Evolutionary conservation across 2,329 filamentous ascomycete species (phyloP).

Genomic region (Neonectria magnoliae): DNA sequence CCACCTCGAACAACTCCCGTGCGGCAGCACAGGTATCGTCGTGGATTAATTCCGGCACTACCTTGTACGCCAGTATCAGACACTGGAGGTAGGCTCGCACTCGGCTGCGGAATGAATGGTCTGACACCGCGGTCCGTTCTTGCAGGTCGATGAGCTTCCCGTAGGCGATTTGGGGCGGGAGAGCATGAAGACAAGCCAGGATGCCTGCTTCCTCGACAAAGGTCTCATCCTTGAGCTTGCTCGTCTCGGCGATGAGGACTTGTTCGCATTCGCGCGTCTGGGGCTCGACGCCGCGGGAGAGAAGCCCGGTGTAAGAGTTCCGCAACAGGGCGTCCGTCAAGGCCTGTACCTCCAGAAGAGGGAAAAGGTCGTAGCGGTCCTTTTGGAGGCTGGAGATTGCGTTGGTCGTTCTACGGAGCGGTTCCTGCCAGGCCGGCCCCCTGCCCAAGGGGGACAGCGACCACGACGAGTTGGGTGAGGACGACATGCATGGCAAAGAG

Average conservation of each 20-base stretch:
- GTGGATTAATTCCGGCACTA: constrained; percentile 2
- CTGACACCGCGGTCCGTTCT: constrained; percentile 5
- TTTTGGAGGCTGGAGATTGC: constrained; percentile 15
- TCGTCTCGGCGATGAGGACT: constrained; percentile 9
- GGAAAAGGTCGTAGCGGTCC: constrained; percentile 23
- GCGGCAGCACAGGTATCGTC: neutral
- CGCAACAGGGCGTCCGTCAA: constrained; percentile 18
- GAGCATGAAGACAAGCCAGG: constrained; percentile 23
- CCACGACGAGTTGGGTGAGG: constrained; percentile 20
- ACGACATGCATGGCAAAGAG: constrained; percentile 21
- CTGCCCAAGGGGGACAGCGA: constrained; percentile 11
- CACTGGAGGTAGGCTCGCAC: constrained; percentile 26
- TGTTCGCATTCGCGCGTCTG: constrained; percentile 19
- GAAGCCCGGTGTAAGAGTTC: neutral
- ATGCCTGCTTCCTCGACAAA: constrained; percentile 19
- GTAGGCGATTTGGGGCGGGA: constrained; percentile 9
- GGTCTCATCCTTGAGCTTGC: constrained; percentile 10
- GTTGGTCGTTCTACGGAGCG: constrained; percentile 18
- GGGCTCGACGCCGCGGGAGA: constrained; percentile 18
- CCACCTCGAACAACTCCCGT: constrained; percentile 15
- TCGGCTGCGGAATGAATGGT: constrained; percentile 11
- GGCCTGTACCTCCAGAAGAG: constrained; percentile 14
- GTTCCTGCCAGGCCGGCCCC: constrained; percentile 21
- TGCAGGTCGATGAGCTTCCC: constrained; percentile 13
- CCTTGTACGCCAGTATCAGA: constrained; percentile 12